Evolutionary conservation across 768 basidiomycete genomes (phyloP).

Genomic region (Calocybe cyanea): DNA sequence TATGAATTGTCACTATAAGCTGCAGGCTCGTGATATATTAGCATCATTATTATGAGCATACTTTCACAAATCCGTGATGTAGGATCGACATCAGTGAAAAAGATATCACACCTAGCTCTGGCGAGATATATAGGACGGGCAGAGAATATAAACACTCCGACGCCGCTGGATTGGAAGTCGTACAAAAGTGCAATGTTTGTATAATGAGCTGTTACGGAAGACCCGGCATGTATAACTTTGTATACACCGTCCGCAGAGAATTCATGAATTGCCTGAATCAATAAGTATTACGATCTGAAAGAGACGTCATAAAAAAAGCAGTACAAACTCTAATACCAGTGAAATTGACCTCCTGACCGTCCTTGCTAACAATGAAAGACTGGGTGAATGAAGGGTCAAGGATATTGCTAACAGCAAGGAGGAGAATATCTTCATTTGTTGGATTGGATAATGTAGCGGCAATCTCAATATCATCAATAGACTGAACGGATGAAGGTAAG

Average conservation of each 20-base stretch:
- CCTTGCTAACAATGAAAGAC: not conserved
- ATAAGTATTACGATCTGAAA: not conserved
- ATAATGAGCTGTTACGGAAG: conserved; percentile 3
- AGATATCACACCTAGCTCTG: too few species aligned
- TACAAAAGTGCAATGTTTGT: conserved; percentile 1
- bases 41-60: too few species aligned
- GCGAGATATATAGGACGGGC: too few species aligned
- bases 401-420: not conserved
- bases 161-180: conserved; percentile 1
- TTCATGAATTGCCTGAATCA: conserved; percentile 5
- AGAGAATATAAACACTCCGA: not conserved
- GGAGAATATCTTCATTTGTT: not conserved
- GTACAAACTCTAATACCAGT: not conserved
- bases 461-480: too few species aligned
- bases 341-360: not conserved
- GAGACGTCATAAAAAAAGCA: not conserved
- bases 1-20: not conserved
- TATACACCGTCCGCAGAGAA: not conserved
- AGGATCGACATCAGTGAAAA: too few species aligned
- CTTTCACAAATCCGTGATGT: too few species aligned
- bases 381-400: not conserved
- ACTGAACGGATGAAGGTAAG: too few species aligned
- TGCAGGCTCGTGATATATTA: too few species aligned
- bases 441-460: not conserved
- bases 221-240: conserved; percentile 1